Conservation (phyloP, 805 yeast species). For the Nakazawaea holstii region DNA sequence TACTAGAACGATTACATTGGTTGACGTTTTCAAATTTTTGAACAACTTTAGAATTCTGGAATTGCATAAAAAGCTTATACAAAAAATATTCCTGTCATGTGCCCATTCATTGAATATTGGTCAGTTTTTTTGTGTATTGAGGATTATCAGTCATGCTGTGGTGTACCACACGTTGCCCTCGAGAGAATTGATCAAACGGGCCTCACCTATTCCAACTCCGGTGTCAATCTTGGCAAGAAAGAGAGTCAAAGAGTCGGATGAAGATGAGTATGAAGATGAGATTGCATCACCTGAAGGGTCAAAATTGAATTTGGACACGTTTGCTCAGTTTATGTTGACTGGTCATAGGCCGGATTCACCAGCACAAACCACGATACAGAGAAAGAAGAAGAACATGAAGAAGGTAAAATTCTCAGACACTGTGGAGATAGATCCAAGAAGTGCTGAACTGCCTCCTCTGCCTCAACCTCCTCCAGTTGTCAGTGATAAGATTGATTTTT, state of each 20-base stretch:
- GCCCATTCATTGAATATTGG: slow-evolving; percentile 69
- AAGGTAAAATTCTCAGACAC: slow-evolving; percentile 73
- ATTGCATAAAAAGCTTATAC: slow-evolving; percentile 43
- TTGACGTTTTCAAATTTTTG: slow-evolving; percentile 76
- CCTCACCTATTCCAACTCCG: slow-evolving; percentile 75
- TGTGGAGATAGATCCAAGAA: slow-evolving; percentile 32
- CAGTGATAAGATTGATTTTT: slow-evolving; percentile 39
- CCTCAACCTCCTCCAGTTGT: slow-evolving; percentile 15
- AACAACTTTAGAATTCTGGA: slow-evolving; percentile 66
- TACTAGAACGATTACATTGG: slow-evolving; percentile 58
- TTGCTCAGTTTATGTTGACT: slow-evolving; percentile 77
- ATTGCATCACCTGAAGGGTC: slow-evolving; percentile 21
- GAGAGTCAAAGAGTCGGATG: slow-evolving; percentile 42
- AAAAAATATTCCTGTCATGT: slow-evolving; percentile 44
- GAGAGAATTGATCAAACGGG: slow-evolving; percentile 43
- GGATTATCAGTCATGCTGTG: slow-evolving; percentile 73
- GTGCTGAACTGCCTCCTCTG: slow-evolving; percentile 6
- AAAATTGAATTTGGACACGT: slow-evolving; percentile 76
- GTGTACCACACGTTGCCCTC: slow-evolving; percentile 43
- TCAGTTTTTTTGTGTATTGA: slow-evolving; percentile 81
- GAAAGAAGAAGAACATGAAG: slow-evolving; percentile 41
- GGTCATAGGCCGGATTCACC: slow-evolving; percentile 55
- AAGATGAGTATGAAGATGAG: slow-evolving; percentile 29
- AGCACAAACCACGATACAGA: slow-evolving; percentile 27
- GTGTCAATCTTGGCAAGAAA: slow-evolving; percentile 66